Base-by-base conservation (phyloP, 495 filamentous ascomycete genomes). In the Hypoxylon crocopeplum region DNA sequence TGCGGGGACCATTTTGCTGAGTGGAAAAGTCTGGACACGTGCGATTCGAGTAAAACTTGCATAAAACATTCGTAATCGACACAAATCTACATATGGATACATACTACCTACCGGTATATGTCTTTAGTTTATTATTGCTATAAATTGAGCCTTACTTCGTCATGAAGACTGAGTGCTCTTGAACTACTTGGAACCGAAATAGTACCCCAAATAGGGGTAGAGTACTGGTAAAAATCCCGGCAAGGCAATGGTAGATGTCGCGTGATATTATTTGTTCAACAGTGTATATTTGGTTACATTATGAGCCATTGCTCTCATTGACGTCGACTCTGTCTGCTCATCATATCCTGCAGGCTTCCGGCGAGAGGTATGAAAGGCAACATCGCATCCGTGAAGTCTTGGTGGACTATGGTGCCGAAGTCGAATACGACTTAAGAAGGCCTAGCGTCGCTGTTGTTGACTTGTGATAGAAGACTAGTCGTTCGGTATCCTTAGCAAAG, bases 21-120 rank as follows among this genome's bases (percentile, higher is more conserved):
- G 34, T 36, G 44, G 44, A 30, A 39, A 42, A 48, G 44, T 48
- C 38, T 25, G 30, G 57, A 61, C 49, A 61, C 49, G 45, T 56
- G 58, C 39, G 39, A 48, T 12, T 61, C 24, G 3, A 47, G 12
- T 20, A 7, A 16, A 8, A 15, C 7, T n/a, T n/a, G n/a, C n/a
- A n/a, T n/a, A n/a, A n/a, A n/a, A n/a, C n/a, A n/a, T n/a, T n/a
- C n/a, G 41, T 12, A 20, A 45, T 45, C 25, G 15, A 24, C 13
- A 45, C 7, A 45, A 27, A 27, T 27, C 3, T 27, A 4, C 24
- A 27, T 15, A n/a, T 22, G 6, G 7, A 21, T 33, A 46, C 12
- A n/a, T n/a, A n/a, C n/a, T n/a, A n/a, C n/a, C n/a, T n/a, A n/a
- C n/a, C n/a, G n/a, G n/a, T n/a, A n/a, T n/a, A n/a, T n/a, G n/a